Percentiles rank a stretch among this genome's conserved stretches.
Evolutionary conservation across 2,329 filamentous ascomycete species (phyloP).

Genomic region (Alternaria alternata): DNA sequence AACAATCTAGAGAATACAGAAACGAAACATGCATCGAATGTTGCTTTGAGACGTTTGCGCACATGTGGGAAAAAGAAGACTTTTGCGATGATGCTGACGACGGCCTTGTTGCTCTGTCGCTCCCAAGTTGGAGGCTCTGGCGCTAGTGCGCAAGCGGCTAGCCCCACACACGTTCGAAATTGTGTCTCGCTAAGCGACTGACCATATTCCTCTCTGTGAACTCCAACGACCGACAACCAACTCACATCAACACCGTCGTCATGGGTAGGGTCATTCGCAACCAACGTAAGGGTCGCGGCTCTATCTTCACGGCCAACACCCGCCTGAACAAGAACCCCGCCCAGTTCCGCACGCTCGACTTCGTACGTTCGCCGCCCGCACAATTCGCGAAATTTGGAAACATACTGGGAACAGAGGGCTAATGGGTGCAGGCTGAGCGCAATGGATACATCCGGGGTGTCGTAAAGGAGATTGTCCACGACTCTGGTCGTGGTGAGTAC

Average conservation of each 20-base stretch:
- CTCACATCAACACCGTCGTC: slow-evolving; percentile 48
- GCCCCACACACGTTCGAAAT: slow-evolving; percentile 21
- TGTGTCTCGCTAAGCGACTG: slow-evolving; percentile 13
- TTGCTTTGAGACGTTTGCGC: too few species aligned
- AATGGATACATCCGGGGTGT: slow-evolving; percentile 98
- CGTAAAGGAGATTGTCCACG: slow-evolving; percentile 99
- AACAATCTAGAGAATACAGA: too few species aligned
- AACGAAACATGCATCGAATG: too few species aligned
- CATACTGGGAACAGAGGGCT: slow-evolving; percentile 43
- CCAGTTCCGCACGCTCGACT: slow-evolving; percentile 97
- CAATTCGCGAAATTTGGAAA: slow-evolving; percentile 26
- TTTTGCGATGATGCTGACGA: not conserved
- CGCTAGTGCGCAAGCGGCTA: slow-evolving; percentile 16
- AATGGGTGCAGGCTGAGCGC: slow-evolving; percentile 70
- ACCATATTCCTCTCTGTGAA: not conserved
- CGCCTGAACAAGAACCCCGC: slow-evolving; percentile 90
- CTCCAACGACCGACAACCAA: slow-evolving; percentile 22
- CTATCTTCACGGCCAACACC: slow-evolving; percentile 74
- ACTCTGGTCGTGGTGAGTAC: slow-evolving; percentile 86
- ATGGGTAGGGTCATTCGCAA: slow-evolving; percentile 78
- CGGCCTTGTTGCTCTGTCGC: not conserved
- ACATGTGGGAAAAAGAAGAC: not conserved
- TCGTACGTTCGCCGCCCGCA: slow-evolving; percentile 56
- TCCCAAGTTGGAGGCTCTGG: not conserved
- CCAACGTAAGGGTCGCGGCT: slow-evolving; percentile 75